Evolutionary conservation across 2,329 filamentous ascomycete species (phyloP).

Genomic region (Coleophoma crateriformis): DNA sequence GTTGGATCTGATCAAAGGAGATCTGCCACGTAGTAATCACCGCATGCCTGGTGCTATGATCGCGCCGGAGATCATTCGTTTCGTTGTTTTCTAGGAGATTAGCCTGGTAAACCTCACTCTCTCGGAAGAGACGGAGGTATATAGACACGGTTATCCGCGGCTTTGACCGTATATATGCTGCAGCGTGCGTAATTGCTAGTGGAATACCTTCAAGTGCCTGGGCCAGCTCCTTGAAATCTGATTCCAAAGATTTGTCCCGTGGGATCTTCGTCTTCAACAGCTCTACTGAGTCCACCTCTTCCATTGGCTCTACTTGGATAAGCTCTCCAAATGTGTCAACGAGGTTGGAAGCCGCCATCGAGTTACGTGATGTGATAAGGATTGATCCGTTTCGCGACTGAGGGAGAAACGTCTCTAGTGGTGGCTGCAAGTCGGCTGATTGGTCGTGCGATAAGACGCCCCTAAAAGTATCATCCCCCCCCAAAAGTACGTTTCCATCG

Average conservation of each 20-base stretch:
- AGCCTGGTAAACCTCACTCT: neutral
- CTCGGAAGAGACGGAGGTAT: neutral
- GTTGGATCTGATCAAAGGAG: neutral
- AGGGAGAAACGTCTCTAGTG: neutral
- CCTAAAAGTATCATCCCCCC: neutral
- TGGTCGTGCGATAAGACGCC: neutral
- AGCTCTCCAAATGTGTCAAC: neutral
- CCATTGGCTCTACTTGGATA: slow-evolving; percentile 5
- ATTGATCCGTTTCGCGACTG: slow-evolving; percentile 3
- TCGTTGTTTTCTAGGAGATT: neutral
- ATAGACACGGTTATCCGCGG: neutral
- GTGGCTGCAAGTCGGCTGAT: neutral
- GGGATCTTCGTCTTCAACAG: slow-evolving; percentile 10
- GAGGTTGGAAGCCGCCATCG: neutral
- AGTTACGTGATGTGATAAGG: slow-evolving; percentile 12
- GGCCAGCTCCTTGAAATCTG: neutral
- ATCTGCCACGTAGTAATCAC: neutral
- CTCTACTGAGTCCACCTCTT: slow-evolving; percentile 2
- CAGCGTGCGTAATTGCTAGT: slow-evolving; percentile 17
- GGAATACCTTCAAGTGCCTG: slow-evolving; percentile 15
- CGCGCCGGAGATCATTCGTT: neutral
- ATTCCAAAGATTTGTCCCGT: neutral
- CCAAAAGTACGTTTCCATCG: neutral
- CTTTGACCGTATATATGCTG: slow-evolving; percentile 7
- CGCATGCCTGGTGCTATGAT: neutral